Percentiles rank a stretch among this genome's conserved stretches.
These are phyloP conservation scores for Colletotrichum sidae DNA, from an alignment of 2,329 filamentous ascomycete genomes.

Conservation along the genomic window DNA sequence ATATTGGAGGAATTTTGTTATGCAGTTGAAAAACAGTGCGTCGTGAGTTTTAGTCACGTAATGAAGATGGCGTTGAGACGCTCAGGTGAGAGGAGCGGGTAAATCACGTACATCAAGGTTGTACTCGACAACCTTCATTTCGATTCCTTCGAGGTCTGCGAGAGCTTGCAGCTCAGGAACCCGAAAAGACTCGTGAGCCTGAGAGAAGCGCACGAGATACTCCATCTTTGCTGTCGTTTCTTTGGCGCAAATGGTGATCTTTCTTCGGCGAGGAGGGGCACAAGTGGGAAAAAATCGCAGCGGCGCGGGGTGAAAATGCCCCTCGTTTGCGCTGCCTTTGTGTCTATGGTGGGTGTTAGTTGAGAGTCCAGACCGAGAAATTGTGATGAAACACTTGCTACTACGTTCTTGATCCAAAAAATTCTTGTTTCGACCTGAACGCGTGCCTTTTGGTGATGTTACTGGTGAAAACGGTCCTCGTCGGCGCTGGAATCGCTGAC, in stretches of 20 bases:
- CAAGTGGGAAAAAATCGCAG: slow-evolving; percentile 6
- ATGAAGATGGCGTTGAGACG: neutral
- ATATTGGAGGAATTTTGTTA: too few relatives aligned
- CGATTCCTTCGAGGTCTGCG: slow-evolving; percentile 74
- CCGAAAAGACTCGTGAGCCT: slow-evolving; percentile 92
- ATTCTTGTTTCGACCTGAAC: neutral
- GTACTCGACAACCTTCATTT: slow-evolving; percentile 82
- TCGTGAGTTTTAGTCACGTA: neutral
- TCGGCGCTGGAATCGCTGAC: slow-evolving; percentile 15
- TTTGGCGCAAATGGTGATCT: slow-evolving; percentile 1
- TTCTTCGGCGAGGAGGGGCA: slow-evolving; percentile 12
- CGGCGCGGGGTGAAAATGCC: slow-evolving; percentile 34
- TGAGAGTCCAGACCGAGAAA: fast-evolving
- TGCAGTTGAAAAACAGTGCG: too few relatives aligned
- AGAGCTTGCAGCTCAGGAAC: slow-evolving; percentile 85
- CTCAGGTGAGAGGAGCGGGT: slow-evolving; percentile 7
- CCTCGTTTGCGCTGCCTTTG: slow-evolving; percentile 22
- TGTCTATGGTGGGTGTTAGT: neutral
- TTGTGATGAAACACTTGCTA: fast-evolving
- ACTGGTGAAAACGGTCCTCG: slow-evolving; percentile 3
- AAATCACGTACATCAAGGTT: slow-evolving; percentile 72
- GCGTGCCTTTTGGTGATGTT: neutral
- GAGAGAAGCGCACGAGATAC: slow-evolving; percentile 89
- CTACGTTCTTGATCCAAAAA: too few relatives aligned
- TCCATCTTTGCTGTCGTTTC: slow-evolving; percentile 61